These are phyloP conservation scores for Didymellaceae sp. DNA, from an alignment of 2,329 filamentous ascomycete species.

Conservation along the genomic window DNA sequence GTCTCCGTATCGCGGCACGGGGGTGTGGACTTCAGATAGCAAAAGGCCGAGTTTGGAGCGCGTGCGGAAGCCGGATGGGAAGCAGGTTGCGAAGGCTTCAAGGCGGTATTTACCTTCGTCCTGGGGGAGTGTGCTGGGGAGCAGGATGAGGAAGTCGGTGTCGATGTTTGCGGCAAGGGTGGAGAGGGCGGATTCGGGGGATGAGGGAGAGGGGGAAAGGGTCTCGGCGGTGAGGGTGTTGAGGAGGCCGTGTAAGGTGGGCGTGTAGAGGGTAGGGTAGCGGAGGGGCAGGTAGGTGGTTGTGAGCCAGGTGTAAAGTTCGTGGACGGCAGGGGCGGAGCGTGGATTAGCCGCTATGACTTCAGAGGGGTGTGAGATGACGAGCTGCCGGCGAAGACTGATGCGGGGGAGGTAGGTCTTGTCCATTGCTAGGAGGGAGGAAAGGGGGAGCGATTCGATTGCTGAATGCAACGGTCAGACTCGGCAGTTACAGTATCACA, in stretches of 20 bases:
- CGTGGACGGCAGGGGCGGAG: conserved; percentile 57
- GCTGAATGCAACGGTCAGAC: conserved; percentile 44
- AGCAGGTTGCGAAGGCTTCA: conserved; percentile 63
- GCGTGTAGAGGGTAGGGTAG: conserved; percentile 61
- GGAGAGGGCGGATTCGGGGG: conserved; percentile 52
- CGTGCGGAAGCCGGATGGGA: conserved; percentile 65
- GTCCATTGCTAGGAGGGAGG: conserved; percentile 65
- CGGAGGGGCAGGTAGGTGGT: conserved; percentile 62
- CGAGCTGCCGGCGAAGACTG: conserved; percentile 55
- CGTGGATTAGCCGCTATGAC: conserved; percentile 47
- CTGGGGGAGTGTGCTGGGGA: conserved; percentile 46
- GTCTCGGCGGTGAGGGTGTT: conserved; percentile 56
- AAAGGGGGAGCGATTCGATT: conserved; percentile 59
- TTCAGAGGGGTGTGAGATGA: conserved; percentile 53
- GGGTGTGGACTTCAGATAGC: conserved; percentile 63
- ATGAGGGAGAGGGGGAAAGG: conserved; percentile 49
- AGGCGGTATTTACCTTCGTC: conserved; percentile 58
- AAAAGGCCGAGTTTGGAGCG: conserved; percentile 60
- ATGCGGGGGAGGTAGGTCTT: conserved; percentile 63
- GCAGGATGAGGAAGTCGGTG: conserved; percentile 65
- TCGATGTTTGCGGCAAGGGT: conserved; percentile 62
- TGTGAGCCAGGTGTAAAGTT: conserved; percentile 64
- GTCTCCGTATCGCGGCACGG: conserved; percentile 63
- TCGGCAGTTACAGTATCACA: too few relatives aligned
- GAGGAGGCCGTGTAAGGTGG: conserved; percentile 42